Evolutionary conservation across 768 basidiomycete genomes (phyloP).

Genomic region (Russula sp.): DNA sequence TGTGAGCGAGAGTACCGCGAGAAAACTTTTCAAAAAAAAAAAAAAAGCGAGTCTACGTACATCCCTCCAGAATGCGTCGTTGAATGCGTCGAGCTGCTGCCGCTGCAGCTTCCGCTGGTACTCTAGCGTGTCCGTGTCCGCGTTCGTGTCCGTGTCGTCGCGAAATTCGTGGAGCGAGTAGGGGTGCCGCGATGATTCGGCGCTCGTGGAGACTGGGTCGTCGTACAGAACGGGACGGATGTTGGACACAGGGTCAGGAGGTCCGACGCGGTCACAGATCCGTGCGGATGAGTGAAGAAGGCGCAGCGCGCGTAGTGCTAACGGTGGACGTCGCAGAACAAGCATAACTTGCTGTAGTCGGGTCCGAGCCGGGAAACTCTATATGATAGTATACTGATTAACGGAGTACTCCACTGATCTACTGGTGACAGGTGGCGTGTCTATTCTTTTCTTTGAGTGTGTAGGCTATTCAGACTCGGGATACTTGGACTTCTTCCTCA

Average conservation of each 20-base stretch:
- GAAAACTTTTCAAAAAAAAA: background rate
- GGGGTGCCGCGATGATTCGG: slow-evolving; percentile 43
- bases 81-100: slow-evolving; percentile 67
- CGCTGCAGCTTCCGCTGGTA: slow-evolving; percentile 66
- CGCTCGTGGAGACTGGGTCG: slow-evolving; percentile 34
- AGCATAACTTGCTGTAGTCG: slow-evolving; percentile 4
- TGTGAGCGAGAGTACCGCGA: background rate
- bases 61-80: slow-evolving; percentile 76
- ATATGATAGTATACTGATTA: too few species aligned
- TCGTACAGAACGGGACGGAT: slow-evolving; percentile 76
- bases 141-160: slow-evolving; percentile 24
- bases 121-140: slow-evolving; percentile 35
- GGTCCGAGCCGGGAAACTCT: too few species aligned
- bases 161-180: slow-evolving; percentile 76
- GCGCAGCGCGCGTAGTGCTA: slow-evolving; percentile 20
- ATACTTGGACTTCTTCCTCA: slow-evolving; percentile 26
- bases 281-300: slow-evolving; percentile 19
- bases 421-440: too few species aligned
- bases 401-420: too few species aligned
- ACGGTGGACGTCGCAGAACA: slow-evolving; percentile 16
- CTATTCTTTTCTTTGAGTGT: background rate
- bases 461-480: slow-evolving; percentile 18
- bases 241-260: slow-evolving; percentile 73
- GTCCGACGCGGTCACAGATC: slow-evolving; percentile 46
- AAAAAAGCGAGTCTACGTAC: slow-evolving; percentile 40